Percentiles rank a stretch among this genome's conserved stretches.
Conservation (phyloP, 805 yeast species). For the Sugiyamaella qingdaonensis region DNA sequence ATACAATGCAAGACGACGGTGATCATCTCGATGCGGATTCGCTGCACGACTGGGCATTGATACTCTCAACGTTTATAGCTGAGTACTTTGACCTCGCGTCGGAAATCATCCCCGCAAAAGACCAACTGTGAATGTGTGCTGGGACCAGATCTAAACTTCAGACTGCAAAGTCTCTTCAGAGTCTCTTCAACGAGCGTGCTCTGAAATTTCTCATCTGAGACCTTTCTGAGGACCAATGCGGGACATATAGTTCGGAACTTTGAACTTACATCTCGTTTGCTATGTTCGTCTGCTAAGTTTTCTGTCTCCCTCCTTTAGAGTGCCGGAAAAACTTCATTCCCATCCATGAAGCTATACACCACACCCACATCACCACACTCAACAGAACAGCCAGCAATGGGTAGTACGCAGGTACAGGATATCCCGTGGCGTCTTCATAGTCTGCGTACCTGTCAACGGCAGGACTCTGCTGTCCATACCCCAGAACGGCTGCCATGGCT, state of each 20-base stretch:
- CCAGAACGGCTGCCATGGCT: conserved; percentile 16
- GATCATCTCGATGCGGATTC: conserved; percentile 38
- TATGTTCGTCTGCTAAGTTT: background rate
- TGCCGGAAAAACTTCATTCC: conserved; percentile 78
- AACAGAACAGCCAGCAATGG: conserved; percentile 32
- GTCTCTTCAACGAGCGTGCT: background rate
- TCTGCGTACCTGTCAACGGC: conserved; percentile 10
- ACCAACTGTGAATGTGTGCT: conserved; percentile 4
- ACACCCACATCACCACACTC: conserved; percentile 49
- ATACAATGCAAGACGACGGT: conserved; percentile 45
- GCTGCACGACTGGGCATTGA: conserved; percentile 44
- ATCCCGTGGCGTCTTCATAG: conserved; percentile 31
- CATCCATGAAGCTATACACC: conserved; percentile 74
- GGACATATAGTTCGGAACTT: too few relatives aligned
- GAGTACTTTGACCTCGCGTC: conserved; percentile 29
- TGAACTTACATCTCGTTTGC: background rate
- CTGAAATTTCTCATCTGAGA: background rate
- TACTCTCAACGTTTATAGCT: conserved; percentile 39
- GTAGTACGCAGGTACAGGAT: conserved; percentile 39
- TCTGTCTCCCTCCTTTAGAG: conserved; percentile 54
- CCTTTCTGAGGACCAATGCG: too few relatives aligned
- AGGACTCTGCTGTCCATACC: background rate
- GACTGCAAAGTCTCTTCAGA: background rate
- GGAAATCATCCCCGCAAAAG: conserved; percentile 4
- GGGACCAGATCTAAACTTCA: too few relatives aligned